These are phyloP conservation scores for Leishmania braziliensis DNA, from an alignment of 208 protist species.

Conservation along the genomic window DNA sequence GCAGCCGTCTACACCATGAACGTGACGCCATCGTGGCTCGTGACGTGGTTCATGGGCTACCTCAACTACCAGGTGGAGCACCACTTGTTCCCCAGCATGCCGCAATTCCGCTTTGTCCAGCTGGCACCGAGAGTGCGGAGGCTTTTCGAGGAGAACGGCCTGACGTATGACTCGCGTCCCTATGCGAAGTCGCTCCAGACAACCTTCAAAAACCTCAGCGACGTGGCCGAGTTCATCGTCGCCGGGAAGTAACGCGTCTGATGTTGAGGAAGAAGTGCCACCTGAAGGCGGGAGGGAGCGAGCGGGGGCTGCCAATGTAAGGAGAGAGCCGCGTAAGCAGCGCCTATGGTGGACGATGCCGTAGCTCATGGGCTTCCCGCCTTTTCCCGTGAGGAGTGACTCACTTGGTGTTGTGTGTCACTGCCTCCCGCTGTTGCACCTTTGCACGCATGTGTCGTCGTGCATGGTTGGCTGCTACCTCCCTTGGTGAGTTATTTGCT, in stretches of 20 bases:
- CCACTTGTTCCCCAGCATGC: conserved; percentile 88
- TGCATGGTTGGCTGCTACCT: background rate
- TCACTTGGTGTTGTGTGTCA: background rate
- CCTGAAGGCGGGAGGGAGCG: background rate
- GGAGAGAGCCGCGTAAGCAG: background rate
- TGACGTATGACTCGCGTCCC: conserved; percentile 52
- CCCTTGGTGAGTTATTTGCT: background rate
- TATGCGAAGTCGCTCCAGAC: conserved; percentile 48
- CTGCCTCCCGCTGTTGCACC: background rate
- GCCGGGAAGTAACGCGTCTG: conserved; percentile 14
- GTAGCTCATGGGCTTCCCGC: background rate
- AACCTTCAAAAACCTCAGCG: conserved; percentile 58
- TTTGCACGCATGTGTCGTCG: too few species aligned
- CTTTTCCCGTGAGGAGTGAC: background rate
- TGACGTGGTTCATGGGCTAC: conserved; percentile 79
- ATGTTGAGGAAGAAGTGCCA: background rate
- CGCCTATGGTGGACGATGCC: background rate
- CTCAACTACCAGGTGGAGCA: conserved; percentile 90
- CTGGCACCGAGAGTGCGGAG: conserved; percentile 50
- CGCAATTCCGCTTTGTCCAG: conserved; percentile 70
- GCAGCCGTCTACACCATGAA: conserved; percentile 73
- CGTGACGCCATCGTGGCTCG: conserved; percentile 49
- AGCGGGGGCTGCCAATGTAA: background rate
- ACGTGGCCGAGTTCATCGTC: conserved; percentile 24
- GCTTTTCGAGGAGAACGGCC: conserved; percentile 68